Evolutionary conservation across 345 rosid species (phyloP).

Genomic region (Boechera stricta): DNA sequence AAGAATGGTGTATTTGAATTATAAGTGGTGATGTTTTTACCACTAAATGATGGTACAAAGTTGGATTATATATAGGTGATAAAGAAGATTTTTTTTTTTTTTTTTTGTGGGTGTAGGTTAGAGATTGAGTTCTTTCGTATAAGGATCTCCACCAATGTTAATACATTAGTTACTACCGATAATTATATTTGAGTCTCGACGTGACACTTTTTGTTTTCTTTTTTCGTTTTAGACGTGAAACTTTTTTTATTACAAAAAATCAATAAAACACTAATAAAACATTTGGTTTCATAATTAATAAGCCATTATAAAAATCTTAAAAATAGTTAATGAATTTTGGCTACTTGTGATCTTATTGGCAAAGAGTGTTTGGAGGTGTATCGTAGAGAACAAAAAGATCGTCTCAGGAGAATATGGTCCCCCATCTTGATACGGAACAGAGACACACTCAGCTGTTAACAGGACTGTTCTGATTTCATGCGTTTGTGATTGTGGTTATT

Average conservation of each 20-base stretch:
- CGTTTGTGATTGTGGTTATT: conserved; percentile 28
- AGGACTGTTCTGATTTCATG: conserved; percentile 36
- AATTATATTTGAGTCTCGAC: not conserved
- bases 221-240: too few relatives aligned
- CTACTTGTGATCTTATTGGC: not conserved
- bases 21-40: not conserved
- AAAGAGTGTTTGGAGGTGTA: not conserved
- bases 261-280: too few relatives aligned
- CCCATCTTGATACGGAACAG: conserved; percentile 34
- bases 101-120: not conserved
- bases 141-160: not conserved
- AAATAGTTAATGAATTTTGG: not conserved
- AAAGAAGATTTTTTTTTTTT: not conserved
- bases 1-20: not conserved
- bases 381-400: conserved; percentile 28
- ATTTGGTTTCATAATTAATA: too few relatives aligned
- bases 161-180: not conserved
- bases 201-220: not conserved
- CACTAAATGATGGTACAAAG: not conserved
- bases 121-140: not conserved
- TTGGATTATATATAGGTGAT: not conserved
- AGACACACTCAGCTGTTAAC: conserved; percentile 25
- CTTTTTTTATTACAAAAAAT: not conserved
- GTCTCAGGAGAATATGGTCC: conserved; percentile 39
- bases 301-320: not conserved